Conservation (phyloP, 2,329 filamentous ascomycete species). For the Sarocladiaceae sp. region DNA sequence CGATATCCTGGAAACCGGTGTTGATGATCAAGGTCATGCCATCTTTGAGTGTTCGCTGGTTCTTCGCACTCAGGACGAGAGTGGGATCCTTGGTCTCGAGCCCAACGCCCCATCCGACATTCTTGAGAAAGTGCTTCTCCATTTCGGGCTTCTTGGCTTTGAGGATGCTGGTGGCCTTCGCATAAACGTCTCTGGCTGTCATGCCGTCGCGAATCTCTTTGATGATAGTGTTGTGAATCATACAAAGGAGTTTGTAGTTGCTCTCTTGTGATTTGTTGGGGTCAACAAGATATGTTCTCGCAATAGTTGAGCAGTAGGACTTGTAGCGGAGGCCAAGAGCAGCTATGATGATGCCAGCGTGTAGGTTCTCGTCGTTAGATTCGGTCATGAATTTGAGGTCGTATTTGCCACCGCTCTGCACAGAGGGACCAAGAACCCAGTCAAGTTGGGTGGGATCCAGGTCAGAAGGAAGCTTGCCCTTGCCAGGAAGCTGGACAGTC, state of each 20-base stretch:
- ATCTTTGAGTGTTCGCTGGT: conserved; percentile 74
- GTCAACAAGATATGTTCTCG: conserved; percentile 91
- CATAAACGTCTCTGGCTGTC: conserved; percentile 82
- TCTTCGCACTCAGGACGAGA: conserved; percentile 82
- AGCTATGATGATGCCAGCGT: conserved; percentile 89
- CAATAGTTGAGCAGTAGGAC: conserved; percentile 89
- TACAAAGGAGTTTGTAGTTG: conserved; percentile 83
- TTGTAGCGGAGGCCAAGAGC: conserved; percentile 91
- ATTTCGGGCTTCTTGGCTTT: conserved; percentile 90
- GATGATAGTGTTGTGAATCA: conserved; percentile 81
- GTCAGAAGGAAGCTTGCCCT: conserved; percentile 73
- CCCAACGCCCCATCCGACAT: conserved; percentile 84
- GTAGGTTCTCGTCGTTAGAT: conserved; percentile 73
- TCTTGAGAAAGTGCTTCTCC: conserved; percentile 91
- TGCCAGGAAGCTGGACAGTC: conserved; percentile 61
- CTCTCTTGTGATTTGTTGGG: conserved; percentile 93
- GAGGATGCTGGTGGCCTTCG: conserved; percentile 73
- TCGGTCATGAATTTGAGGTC: conserved; percentile 77
- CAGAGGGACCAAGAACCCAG: conserved; percentile 84
- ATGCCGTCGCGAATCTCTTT: conserved; percentile 87
- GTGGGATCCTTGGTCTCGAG: conserved; percentile 84
- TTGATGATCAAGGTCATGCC: conserved; percentile 95
- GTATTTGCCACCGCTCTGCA: conserved; percentile 94
- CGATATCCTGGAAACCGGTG: conserved; percentile 82
- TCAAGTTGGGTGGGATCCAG: conserved; percentile 87